A percentile compares a stretch with the other conserved stretches of the same genome.
Evolutionary conservation across 164 flowering plant genomes (phyloP).

Genomic region (Echeveria elegans): DNA sequence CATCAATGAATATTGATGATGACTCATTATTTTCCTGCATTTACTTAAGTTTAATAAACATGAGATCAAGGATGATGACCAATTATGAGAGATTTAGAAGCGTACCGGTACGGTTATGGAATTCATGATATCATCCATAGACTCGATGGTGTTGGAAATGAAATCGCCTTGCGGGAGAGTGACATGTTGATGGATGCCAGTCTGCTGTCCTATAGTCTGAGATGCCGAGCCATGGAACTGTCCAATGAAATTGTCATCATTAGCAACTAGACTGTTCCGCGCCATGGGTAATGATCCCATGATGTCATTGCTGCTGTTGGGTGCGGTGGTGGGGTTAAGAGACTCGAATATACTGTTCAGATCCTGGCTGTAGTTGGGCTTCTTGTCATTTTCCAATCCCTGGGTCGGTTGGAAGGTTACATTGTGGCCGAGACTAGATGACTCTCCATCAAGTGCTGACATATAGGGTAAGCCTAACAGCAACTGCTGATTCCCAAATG

Average conservation of each 20-base stretch:
- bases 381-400: conserved; percentile 15
- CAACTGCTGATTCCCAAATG: conserved; percentile 5
- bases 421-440: not conserved
- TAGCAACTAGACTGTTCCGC: not conserved
- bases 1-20: not conserved
- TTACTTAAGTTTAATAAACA: not conserved
- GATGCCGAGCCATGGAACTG: not conserved
- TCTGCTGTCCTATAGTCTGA: conserved; percentile 5
- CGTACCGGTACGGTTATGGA: conserved; percentile 40
- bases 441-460: not conserved
- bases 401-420: conserved; percentile 13
- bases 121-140: conserved; percentile 6
- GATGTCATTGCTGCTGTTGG: not conserved
- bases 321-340: not conserved
- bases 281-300: not conserved
- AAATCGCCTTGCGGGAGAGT: conserved; percentile 17
- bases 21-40: not conserved
- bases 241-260: not conserved
- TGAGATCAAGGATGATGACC: not conserved
- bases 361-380: conserved; percentile 10
- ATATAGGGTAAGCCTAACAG: conserved; percentile 23
- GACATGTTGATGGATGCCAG: conserved; percentile 11
- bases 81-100: conserved; percentile 3
- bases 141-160: conserved; percentile 23
- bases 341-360: not conserved